Evolutionary conservation across 148 eudicot species (phyloP), one percentile per base, ranked within the genome.

Genomic region (Talinum fruticosum): DNA sequence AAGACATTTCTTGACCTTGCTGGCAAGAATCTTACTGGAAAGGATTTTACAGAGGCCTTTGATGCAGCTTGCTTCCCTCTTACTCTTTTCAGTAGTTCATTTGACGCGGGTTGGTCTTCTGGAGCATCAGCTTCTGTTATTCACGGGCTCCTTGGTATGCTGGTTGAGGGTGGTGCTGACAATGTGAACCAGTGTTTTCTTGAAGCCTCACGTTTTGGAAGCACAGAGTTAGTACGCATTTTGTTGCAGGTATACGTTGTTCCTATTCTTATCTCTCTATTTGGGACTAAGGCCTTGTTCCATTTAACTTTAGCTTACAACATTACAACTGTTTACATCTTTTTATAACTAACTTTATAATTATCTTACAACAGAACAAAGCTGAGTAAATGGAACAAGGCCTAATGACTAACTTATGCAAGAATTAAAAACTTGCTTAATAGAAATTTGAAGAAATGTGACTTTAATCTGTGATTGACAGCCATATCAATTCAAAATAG

Each of bases 61-160:
- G 97, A 93, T 87, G 99, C 99, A 49, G 97, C 99, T 84, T 96
- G 99, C 83, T 96, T 96, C 79, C 99, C 99, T 44, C 97, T 96
- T 45, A 93, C 99, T 30, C 97, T 96, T n/a, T 96, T 96, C 80
- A 93, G 97, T 70, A 93, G 92, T 79, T 93, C 99, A n/a, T 93
- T 93, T 82, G 99, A 96, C 81, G 93, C 99, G 72, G 97, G 97
- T 51, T 96, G 99, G 99, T 94, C 99, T 78, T 84, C 90, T 81
- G 99, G 97, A 35, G 85, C 91, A 76, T 91, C 99, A 64, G 97
- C 98, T 75, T 86, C 94, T 83, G 93, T 95, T 57, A 88, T 96
- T 59, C 94, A 93, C 72, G 99, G 99, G 57, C 85, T 96, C 81
- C 85, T 96, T 69, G 89, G 88, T 38, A 83, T 96, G 93, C 85